Percentiles rank a stretch among this genome's conserved stretches.
phyloP scores from a whole-genome alignment of 2,329 filamentous ascomycete species.

The Apiospora sp. region DNA sequence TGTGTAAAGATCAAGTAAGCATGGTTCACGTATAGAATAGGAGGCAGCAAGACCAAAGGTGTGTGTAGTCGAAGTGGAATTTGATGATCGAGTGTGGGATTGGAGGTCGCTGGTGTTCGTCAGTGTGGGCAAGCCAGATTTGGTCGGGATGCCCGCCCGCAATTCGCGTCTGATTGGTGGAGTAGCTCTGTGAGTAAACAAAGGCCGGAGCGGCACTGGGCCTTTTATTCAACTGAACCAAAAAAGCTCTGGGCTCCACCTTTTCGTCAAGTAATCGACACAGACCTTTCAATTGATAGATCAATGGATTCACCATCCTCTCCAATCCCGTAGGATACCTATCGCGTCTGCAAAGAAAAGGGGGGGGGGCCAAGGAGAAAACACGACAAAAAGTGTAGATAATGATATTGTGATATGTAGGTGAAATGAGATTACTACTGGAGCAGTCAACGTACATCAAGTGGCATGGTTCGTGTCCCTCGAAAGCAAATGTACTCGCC shows the following conservation, averaged over 20 bases:
- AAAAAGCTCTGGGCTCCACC: not conserved
- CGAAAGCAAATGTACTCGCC: not conserved
- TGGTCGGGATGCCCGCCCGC: slow-evolving; percentile 10
- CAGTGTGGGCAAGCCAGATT: slow-evolving; percentile 19
- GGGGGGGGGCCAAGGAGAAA: not conserved
- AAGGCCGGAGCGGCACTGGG: not conserved
- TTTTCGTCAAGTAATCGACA: not conserved
- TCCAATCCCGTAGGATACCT: not conserved
- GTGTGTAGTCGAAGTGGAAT: slow-evolving; percentile 14
- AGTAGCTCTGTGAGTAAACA: slow-evolving; percentile 21
- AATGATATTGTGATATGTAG: not conserved
- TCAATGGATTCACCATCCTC: not conserved
- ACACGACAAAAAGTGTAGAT: not conserved
- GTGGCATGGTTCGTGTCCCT: not conserved
- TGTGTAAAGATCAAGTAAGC: slow-evolving; percentile 15
- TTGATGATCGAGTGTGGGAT: slow-evolving; percentile 18
- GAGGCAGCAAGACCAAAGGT: slow-evolving; percentile 8
- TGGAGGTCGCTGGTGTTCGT: slow-evolving; percentile 15
- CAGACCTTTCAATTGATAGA: not conserved
- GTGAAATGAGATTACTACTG: not conserved
- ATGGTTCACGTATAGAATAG: not conserved
- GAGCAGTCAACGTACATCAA: not conserved
- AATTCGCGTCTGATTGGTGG: slow-evolving; percentile 21
- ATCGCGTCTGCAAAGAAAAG: not conserved
- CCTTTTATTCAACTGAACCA: not conserved